These are phyloP conservation scores for Shiraia bambusicola DNA, from an alignment of 2,329 filamentous ascomycete species.

Conservation along the genomic window DNA sequence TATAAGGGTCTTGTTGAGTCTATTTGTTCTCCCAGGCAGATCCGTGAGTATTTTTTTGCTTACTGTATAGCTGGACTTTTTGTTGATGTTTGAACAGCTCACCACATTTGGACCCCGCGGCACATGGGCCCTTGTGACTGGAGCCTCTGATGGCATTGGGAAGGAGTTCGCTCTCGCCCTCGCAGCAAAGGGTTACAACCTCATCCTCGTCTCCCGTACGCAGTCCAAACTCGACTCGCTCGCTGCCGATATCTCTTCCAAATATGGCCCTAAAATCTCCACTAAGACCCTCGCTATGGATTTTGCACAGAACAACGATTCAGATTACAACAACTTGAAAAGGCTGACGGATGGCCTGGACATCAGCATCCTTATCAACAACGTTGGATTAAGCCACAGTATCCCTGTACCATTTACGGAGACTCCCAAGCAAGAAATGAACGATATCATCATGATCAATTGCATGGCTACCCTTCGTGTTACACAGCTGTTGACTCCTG, in stretches of 20 bases:
- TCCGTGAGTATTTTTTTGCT: slow-evolving; percentile 44
- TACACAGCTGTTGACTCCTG: slow-evolving; percentile 80
- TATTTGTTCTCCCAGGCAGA: slow-evolving; percentile 53
- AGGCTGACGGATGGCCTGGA: slow-evolving; percentile 72
- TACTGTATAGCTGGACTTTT: slow-evolving; percentile 41
- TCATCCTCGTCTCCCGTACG: slow-evolving; percentile 94
- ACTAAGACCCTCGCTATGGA: slow-evolving; percentile 88
- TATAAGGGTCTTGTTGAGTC: slow-evolving; percentile 49
- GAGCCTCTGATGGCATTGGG: slow-evolving; percentile 92
- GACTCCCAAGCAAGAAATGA: slow-evolving; percentile 76
- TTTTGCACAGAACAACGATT: slow-evolving; percentile 75
- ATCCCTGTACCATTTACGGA: slow-evolving; percentile 88
- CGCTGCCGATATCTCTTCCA: slow-evolving; percentile 70
- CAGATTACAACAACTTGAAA: slow-evolving; percentile 75
- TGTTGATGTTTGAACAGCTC: slow-evolving; percentile 54
- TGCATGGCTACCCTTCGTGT: slow-evolving; percentile 86
- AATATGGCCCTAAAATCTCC: slow-evolving; percentile 64
- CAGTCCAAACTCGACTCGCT: slow-evolving; percentile 82
- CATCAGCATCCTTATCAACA: slow-evolving; percentile 88
- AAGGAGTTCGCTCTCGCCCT: slow-evolving; percentile 94
- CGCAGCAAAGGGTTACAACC: slow-evolving; percentile 87
- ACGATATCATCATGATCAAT: slow-evolving; percentile 93
- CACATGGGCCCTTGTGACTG: slow-evolving; percentile 92
- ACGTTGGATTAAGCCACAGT: slow-evolving; percentile 90
- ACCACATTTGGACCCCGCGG: slow-evolving; percentile 87